Conservation (phyloP, 2,329 filamentous ascomycete species). For the Lachnellula willkommii region DNA sequence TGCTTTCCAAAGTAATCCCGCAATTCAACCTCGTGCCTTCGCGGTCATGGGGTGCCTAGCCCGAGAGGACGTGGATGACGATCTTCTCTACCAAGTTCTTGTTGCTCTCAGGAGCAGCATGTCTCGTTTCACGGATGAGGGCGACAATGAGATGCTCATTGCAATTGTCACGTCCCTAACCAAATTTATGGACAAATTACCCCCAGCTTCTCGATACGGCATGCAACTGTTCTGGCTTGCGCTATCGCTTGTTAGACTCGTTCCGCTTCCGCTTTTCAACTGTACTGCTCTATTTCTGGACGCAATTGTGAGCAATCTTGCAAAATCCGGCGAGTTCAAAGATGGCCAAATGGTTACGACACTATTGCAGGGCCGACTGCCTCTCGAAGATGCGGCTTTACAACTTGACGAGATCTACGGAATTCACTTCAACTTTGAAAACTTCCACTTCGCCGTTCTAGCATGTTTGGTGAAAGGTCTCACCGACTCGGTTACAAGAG, state of each 20-base stretch:
- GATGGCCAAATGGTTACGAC: slow-evolving; percentile 54
- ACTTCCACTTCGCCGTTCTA: slow-evolving; percentile 63
- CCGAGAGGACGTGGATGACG: slow-evolving; percentile 66
- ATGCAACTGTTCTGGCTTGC: slow-evolving; percentile 67
- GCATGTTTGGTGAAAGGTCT: slow-evolving; percentile 60
- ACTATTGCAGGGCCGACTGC: slow-evolving; percentile 54
- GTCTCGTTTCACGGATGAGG: slow-evolving; percentile 58
- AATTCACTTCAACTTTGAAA: slow-evolving; percentile 58
- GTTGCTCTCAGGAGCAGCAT: slow-evolving; percentile 62
- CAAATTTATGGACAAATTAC: slow-evolving; percentile 67
- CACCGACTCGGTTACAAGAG: slow-evolving; percentile 55
- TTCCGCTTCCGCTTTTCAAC: slow-evolving; percentile 59
- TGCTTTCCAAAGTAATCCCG: slow-evolving; percentile 67
- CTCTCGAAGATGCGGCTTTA: slow-evolving; percentile 57
- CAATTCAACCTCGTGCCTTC: slow-evolving; percentile 64
- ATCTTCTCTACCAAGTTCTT: slow-evolving; percentile 65
- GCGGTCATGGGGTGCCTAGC: slow-evolving; percentile 67
- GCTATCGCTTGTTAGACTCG: slow-evolving; percentile 59
- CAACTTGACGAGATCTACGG: slow-evolving; percentile 61
- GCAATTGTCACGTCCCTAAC: slow-evolving; percentile 62
- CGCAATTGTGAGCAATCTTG: slow-evolving; percentile 59
- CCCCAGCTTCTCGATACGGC: slow-evolving; percentile 61
- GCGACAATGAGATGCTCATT: slow-evolving; percentile 62
- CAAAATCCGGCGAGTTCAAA: slow-evolving; percentile 53
- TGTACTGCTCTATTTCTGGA: slow-evolving; percentile 61